Base-by-base conservation (phyloP, 192 early-diverging fungal species). In the Linnemannia exigua region DNA sequence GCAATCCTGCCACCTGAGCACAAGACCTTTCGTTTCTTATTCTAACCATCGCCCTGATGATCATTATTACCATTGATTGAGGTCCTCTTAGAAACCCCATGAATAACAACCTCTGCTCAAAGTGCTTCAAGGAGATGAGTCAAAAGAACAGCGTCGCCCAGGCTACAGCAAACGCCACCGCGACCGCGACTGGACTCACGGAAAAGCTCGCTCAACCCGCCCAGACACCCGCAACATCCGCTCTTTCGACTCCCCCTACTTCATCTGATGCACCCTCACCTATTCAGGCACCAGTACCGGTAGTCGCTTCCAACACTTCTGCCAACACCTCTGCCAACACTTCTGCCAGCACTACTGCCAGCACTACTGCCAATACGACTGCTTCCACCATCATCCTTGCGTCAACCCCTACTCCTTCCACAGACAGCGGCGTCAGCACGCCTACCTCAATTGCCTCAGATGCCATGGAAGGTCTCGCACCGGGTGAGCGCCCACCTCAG, bases 91-190 rank as follows among this genome's bases (percentile, higher is more conserved):
- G 92, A 31, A 93, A 92, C 76, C 90, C 91, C 44, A 89, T 94
- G 54, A 93, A 93, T 83, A 93, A 94, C 87, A 89, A 94, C 77
- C 89, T 95, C 88, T 96, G 95, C 83, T 95, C 94, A 19, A 94
- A 95, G 73, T 96, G 95, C 84, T 95, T 91, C 85, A 94, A 93
- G 85, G 92, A 94, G 77, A 71, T 88, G 35, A 88, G 88, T 77
- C 85, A 81, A 70, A 93, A 89, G 81, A 90, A 74, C 79, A 75
- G 75, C 66, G 38, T 36, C 11, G 48, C 58, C 41, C 67, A 69
- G 16, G 28, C 70, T 17, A 75, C 70, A 20, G 37, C 28, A 16
- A 41, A 66, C 38, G 72, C 70, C 15, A 46, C 15, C 41, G 19
- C 58, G 61, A 54, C 76, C 11, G 41, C 67, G 16, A n/a, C 70